Conservation (phyloP, 2,329 filamentous ascomycete species). For the Aspergillus fructus region DNA sequence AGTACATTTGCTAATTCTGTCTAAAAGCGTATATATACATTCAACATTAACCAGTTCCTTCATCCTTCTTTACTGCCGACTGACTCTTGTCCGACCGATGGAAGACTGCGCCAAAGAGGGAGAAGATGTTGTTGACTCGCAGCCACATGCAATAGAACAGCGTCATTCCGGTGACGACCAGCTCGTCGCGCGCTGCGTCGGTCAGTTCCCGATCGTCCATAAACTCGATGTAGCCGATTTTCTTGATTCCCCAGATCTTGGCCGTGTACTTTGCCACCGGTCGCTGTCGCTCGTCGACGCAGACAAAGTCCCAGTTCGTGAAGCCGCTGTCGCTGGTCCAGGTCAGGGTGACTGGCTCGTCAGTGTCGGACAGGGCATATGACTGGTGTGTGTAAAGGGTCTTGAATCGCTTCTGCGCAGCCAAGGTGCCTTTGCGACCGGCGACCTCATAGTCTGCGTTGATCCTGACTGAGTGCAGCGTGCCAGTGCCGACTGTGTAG, state of each 20-base stretch:
- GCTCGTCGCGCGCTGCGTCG: constrained; percentile 25
- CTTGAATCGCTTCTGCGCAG: constrained; percentile 27
- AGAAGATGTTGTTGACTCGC: constrained; percentile 23
- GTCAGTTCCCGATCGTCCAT: constrained; percentile 18
- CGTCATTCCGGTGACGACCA: constrained; percentile 30
- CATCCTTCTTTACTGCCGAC: neutral
- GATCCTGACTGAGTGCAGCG: constrained; percentile 24
- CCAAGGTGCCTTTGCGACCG: constrained; percentile 21
- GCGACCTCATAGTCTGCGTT: constrained; percentile 28
- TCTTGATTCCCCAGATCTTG: constrained; percentile 25
- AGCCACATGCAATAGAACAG: constrained; percentile 28
- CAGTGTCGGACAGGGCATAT: constrained; percentile 19
- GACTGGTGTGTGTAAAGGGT: constrained; percentile 31
- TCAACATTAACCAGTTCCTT: neutral
- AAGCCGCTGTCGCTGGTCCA: constrained; percentile 28
- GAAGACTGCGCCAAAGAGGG: constrained; percentile 24
- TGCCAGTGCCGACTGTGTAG: constrained; percentile 20
- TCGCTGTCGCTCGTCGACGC: constrained; percentile 26
- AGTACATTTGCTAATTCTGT: too few species aligned
- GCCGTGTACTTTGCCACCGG: constrained; percentile 29
- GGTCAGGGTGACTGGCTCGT: constrained; percentile 24
- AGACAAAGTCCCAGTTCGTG: constrained; percentile 34
- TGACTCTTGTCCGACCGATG: neutral
- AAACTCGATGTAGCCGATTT: constrained; percentile 29
- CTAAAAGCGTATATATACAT: too few species aligned